Conservation (phyloP, 1,139 yeast genomes). For the Geotrichum macrosporum region DNA sequence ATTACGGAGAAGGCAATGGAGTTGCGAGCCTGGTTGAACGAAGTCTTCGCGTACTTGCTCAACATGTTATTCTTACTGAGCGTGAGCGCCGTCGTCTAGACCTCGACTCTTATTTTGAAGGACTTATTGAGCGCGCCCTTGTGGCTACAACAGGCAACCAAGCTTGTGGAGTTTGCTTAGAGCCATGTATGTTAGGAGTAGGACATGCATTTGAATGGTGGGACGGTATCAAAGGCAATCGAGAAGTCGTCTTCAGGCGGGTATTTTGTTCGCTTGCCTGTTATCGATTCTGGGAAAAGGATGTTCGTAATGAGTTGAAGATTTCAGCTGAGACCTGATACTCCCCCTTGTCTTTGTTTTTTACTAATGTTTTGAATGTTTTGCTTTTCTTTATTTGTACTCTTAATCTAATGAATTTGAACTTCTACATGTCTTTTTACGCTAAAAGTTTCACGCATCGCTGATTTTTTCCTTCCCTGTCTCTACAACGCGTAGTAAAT, state of each 20-base stretch:
- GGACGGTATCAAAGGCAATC: conserved; percentile 38
- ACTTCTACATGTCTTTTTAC: too few relatives aligned
- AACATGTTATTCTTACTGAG: conserved; percentile 42
- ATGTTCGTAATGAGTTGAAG: conserved; percentile 1
- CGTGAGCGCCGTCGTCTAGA: conserved; percentile 45
- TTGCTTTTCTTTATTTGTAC: too few relatives aligned
- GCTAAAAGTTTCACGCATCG: too few relatives aligned
- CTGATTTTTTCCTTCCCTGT: too few relatives aligned
- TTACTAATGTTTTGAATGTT: too few relatives aligned
- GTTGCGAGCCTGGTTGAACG: conserved; percentile 45
- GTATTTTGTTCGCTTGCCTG: conserved; percentile 28
- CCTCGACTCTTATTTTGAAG: conserved; percentile 41
- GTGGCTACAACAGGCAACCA: conserved; percentile 46
- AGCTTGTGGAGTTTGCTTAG: conserved; percentile 49
- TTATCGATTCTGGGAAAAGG: conserved; percentile 24
- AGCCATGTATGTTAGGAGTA: conserved; percentile 45
- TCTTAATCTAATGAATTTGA: too few relatives aligned
- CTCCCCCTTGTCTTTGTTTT: too few relatives aligned
- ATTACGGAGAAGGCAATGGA: conserved; percentile 20
- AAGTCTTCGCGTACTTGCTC: conserved; percentile 45
- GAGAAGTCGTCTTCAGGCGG: conserved; percentile 21
- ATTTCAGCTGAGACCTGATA: too few relatives aligned
- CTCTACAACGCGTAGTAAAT: too few relatives aligned
- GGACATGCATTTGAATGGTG: conserved; percentile 62
- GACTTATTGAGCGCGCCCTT: conserved; percentile 44